Evolutionary conservation across 2,329 filamentous ascomycete species (phyloP).

Genomic region (Aureobasidium sp.): DNA sequence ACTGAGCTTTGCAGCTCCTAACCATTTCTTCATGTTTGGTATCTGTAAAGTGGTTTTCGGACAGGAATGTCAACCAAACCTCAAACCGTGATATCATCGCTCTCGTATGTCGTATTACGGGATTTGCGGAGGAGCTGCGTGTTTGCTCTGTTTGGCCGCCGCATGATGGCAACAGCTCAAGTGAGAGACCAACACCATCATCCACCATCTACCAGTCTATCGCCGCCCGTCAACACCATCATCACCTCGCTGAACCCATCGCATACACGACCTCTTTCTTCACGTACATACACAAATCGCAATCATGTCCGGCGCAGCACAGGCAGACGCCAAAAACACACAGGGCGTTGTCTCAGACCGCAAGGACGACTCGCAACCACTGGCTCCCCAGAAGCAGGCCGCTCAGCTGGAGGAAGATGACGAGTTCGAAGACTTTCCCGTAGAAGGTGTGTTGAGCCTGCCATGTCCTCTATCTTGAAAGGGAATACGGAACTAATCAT

Average conservation of each 20-base stretch:
- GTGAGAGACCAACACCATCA: background rate
- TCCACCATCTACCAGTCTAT: background rate
- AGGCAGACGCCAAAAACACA: conserved; percentile 29
- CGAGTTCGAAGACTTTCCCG: conserved; percentile 97
- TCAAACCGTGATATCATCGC: conserved; percentile 4
- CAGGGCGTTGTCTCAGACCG: conserved; percentile 32
- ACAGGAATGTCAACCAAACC: no score
- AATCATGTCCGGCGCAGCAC: conserved; percentile 39
- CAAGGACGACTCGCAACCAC: conserved; percentile 36
- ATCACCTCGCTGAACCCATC: background rate
- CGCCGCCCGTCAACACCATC: background rate
- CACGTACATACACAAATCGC: conserved; percentile 12
- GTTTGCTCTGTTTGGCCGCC: conserved; percentile 6
- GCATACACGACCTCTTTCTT: background rate
- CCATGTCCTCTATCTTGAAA: background rate
- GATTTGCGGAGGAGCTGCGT: background rate
- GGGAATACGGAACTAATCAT: background rate
- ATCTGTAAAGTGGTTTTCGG: no score
- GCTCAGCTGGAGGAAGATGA: conserved; percentile 88
- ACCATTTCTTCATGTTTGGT: conserved; percentile 2
- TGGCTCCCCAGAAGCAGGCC: conserved; percentile 52
- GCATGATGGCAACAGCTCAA: background rate
- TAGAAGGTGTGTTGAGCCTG: conserved; percentile 58
- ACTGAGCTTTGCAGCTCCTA: conserved; percentile 8
- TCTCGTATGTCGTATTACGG: background rate